A percentile compares a stretch with the other conserved stretches of the same genome.
phyloP scores from a whole-genome alignment of 2,329 filamentous ascomycete species.

The Trichoderma sp. region DNA sequence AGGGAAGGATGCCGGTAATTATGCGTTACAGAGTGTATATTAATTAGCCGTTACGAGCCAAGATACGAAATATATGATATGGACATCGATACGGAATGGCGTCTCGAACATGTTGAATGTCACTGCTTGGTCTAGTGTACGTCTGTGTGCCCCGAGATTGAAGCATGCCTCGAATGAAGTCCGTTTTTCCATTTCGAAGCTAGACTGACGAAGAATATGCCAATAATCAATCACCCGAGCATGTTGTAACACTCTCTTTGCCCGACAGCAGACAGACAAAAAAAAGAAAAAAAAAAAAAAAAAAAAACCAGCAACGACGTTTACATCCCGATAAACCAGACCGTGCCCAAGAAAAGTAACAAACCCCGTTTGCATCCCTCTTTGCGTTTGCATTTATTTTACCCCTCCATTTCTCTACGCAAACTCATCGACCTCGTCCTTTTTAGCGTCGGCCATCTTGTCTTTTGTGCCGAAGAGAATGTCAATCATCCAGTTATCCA shows the following conservation, averaged over 20 bases:
- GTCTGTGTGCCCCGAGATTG: neutral
- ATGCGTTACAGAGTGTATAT: neutral
- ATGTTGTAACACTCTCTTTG: neutral
- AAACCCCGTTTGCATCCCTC: neutral
- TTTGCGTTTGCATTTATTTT: neutral
- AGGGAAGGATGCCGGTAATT: neutral
- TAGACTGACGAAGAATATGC: neutral
- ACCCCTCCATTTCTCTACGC: constrained; percentile 28
- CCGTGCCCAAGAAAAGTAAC: neutral
- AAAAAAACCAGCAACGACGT: neutral
- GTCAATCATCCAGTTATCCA: constrained; percentile 97
- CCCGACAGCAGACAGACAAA: neutral
- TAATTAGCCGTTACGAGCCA: constrained; percentile 8
- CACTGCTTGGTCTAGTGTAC: neutral
- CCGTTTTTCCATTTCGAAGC: neutral
- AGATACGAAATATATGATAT: constrained; percentile 1
- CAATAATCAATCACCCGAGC: neutral
- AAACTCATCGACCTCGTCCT: constrained; percentile 66
- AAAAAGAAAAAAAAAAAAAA: no score
- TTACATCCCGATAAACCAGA: constrained; percentile 4
- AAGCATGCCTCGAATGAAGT: neutral
- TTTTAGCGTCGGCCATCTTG: no score
- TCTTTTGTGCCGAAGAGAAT: constrained; percentile 47
- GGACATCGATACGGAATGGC: neutral
- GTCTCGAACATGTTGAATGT: neutral